These are phyloP conservation scores for Ambrosiella beaveri DNA, from an alignment of 2,329 filamentous ascomycete genomes.

Conservation along the genomic window DNA sequence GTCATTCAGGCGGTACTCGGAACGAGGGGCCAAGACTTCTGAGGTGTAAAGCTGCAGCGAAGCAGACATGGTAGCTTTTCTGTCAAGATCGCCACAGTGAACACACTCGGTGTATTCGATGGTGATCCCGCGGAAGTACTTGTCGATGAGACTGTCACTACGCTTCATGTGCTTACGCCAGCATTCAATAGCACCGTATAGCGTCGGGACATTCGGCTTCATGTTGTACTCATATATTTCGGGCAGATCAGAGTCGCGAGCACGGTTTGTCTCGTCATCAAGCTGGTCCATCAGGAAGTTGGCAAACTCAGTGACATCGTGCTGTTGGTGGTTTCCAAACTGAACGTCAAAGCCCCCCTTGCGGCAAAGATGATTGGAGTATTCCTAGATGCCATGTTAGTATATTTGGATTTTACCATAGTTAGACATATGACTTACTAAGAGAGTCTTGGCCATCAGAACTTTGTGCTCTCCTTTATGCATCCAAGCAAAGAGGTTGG, in stretches of 20 bases:
- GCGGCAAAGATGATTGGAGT: slow-evolving; percentile 27
- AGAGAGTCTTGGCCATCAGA: slow-evolving; percentile 38
- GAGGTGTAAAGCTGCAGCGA: slow-evolving; percentile 18
- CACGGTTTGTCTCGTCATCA: slow-evolving; percentile 66
- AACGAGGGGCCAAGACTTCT: neutral
- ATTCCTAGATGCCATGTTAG: slow-evolving; percentile 28
- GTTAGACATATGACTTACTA: slow-evolving; percentile 28
- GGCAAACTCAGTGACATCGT: slow-evolving; percentile 84
- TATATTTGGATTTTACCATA: neutral
- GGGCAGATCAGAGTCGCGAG: slow-evolving; percentile 24
- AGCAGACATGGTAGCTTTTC: slow-evolving; percentile 37
- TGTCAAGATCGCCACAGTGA: slow-evolving; percentile 29
- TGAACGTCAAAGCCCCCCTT: slow-evolving; percentile 19
- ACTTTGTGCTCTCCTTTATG: slow-evolving; percentile 29
- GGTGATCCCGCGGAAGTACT: slow-evolving; percentile 61
- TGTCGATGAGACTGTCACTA: slow-evolving; percentile 60
- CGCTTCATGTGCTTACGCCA: slow-evolving; percentile 55
- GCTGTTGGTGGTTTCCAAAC: slow-evolving; percentile 62
- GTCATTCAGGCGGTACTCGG: neutral
- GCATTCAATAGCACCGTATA: slow-evolving; percentile 46
- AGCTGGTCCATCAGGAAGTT: slow-evolving; percentile 66
- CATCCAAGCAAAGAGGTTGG: slow-evolving; percentile 42
- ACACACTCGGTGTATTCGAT: slow-evolving; percentile 47
- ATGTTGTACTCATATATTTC: slow-evolving; percentile 12
- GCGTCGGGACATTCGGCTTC: slow-evolving; percentile 4